A percentile compares a stretch with the other conserved stretches of the same genome.
Evolutionary conservation across 495 filamentous ascomycete species (phyloP).

Genomic region (Neurospora cerealis): DNA sequence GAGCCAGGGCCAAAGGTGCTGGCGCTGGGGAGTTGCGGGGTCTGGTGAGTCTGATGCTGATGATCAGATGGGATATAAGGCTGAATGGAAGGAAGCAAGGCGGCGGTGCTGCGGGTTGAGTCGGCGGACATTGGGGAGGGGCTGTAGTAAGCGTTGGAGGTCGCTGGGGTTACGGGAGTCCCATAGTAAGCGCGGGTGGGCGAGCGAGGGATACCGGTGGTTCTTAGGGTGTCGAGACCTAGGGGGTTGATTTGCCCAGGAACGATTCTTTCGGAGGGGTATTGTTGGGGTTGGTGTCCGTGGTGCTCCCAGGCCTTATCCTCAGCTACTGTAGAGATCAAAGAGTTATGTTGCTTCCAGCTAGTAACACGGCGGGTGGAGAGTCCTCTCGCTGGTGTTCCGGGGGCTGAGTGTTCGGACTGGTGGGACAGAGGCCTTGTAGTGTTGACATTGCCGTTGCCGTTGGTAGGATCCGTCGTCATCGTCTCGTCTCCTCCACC

Average conservation of each 20-base stretch:
- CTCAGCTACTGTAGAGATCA: conserved; percentile 4
- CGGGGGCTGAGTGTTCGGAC: neutral
- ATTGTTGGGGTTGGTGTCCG: neutral
- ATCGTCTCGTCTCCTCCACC: neutral
- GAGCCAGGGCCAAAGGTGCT: conserved; percentile 9
- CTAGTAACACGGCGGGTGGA: conserved; percentile 10
- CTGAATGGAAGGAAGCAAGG: conserved; percentile 24
- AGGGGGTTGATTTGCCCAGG: neutral
- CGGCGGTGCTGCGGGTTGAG: conserved; percentile 23
- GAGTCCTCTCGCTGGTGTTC: neutral
- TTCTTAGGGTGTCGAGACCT: conserved; percentile 10
- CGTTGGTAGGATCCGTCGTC: neutral
- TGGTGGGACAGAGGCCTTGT: neutral
- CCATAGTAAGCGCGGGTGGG: conserved; percentile 14
- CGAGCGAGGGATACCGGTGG: conserved; percentile 6
- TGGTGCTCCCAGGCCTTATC: conserved; percentile 5
- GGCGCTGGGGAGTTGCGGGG: conserved; percentile 5
- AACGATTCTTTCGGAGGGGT: no score
- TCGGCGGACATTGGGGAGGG: conserved; percentile 24
- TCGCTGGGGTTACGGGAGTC: conserved; percentile 14
- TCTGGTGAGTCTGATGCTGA: conserved; percentile 5
- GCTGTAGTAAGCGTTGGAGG: conserved; percentile 14
- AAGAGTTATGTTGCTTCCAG: conserved; percentile 9
- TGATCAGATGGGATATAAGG: conserved; percentile 34
- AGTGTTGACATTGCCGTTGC: neutral